Base-by-base conservation (phyloP, 768 basidiomycete species). In the Termitomyces sp. region DNA sequence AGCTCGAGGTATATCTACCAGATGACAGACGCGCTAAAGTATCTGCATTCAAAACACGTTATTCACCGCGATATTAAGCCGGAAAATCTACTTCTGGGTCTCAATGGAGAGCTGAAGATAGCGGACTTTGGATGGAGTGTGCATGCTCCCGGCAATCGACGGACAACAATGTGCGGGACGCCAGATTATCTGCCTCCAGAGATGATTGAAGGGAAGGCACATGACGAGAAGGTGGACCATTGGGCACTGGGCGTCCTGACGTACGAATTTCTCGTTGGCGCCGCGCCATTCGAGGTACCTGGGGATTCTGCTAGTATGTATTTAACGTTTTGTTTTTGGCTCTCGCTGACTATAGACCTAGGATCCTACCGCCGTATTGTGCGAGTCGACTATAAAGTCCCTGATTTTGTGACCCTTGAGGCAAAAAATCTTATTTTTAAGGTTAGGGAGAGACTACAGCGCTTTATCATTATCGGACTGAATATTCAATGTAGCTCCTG, bases 31-130 rank as follows among this genome's bases (percentile, higher is more conserved):
- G 97, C 96, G 2, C 77, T 99, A 46, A 80, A 79, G 8, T 99
- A 99, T 70, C 81, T 98, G n/a, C 97, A 99, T 71, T 78, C 81
- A 52, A 99, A 98, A 70, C 96, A 98, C 68, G 95, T 99, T 69
- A 99, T 98, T 56, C 97, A 99, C 73, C 86, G 97, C 42, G 97
- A 99, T 69, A 99, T 99, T 77, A 99, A 99, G 75, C 97, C 97
- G 0, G 96, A 99, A 77, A 99, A 99, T 73, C 75, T 99, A 55
- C 82, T 99, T 32, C 79, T 98, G 11, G 96, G 96, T 5, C 84
- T 98, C 68, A 93, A 94, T 69, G 96, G 96, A 37, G 96, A 98
- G 72, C 79, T 99, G 68, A 98, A 99, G 81, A 96, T 99, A 63
- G 97, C 88, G 3, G 96, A 98, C 74, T 98, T 98, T 73, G 97